phyloP scores from a whole-genome alignment of 371 early-diverging fungal species.

The Syncephalastrum contaminatum region DNA sequence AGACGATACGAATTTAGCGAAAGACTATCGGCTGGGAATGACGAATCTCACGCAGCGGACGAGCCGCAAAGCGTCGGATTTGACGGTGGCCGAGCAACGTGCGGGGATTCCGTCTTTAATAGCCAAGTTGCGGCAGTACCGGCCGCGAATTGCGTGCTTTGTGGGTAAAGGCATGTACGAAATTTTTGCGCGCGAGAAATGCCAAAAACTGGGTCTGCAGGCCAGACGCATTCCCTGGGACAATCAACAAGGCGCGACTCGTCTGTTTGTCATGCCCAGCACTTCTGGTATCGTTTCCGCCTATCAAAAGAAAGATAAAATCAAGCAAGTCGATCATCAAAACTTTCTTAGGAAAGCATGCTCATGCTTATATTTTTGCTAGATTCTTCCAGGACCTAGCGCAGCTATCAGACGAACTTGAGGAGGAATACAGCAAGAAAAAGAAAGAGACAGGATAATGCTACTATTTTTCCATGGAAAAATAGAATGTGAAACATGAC shows the following conservation, averaged over 20 bases:
- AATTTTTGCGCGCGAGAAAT: conserved; percentile 49
- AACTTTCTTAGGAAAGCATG: not conserved
- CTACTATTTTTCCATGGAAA: too few species aligned
- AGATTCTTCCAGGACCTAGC: conserved; percentile 15
- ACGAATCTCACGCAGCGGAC: conserved; percentile 68
- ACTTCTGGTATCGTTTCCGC: conserved; percentile 70
- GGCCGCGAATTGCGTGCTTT: conserved; percentile 71
- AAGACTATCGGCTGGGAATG: conserved; percentile 57
- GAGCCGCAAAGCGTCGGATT: conserved; percentile 57
- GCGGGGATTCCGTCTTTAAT: conserved; percentile 61
- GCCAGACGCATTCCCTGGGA: conserved; percentile 23
- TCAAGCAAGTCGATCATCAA: conserved; percentile 25
- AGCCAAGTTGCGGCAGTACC: conserved; percentile 56
- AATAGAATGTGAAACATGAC: too few species aligned
- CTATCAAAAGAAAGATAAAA: conserved; percentile 59
- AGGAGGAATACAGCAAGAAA: too few species aligned
- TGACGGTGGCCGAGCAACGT: conserved; percentile 57
- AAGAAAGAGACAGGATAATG: too few species aligned
- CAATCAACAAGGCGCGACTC: conserved; percentile 31
- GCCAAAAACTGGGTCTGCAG: conserved; percentile 39
- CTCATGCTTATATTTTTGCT: not conserved
- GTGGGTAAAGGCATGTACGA: conserved; percentile 74
- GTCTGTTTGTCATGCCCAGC: conserved; percentile 73
- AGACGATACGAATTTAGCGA: conserved; percentile 56
- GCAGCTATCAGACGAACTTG: too few species aligned